Evolutionary conservation across 176 grass and related monocot species (phyloP).

Genomic region (Urochloa ruziziensis): DNA sequence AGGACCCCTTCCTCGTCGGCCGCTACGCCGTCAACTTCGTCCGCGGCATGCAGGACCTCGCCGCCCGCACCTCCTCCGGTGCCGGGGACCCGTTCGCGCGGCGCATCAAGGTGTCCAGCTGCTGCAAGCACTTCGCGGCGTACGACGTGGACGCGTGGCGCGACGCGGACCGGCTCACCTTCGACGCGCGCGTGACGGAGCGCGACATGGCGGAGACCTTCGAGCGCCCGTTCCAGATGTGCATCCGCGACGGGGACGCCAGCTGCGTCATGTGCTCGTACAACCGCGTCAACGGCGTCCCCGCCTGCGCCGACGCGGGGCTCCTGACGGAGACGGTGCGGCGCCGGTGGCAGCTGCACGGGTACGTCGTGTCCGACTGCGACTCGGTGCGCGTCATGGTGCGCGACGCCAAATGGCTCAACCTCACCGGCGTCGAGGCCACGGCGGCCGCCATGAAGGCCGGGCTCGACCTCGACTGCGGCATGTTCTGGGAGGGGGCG

Average conservation of each 20-base stretch:
- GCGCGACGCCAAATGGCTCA: constrained; percentile 41
- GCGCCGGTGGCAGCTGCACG: constrained; percentile 59
- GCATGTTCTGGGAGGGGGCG: constrained; percentile 47
- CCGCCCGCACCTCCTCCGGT: rapidly evolving
- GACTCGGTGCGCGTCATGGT: constrained; percentile 63
- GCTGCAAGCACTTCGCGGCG: constrained; percentile 79
- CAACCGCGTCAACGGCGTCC: constrained; percentile 64
- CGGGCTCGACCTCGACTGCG: constrained; percentile 61
- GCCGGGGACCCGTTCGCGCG: constrained; percentile 29
- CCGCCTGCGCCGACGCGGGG: constrained; percentile 48
- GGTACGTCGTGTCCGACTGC: constrained; percentile 77
- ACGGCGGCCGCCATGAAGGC: constrained; percentile 43
- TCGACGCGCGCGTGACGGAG: constrained; percentile 53
- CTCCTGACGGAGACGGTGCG: constrained; percentile 51
- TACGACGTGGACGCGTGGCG: constrained; percentile 62
- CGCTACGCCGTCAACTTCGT: constrained; percentile 58
- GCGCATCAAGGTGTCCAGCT: constrained; percentile 68
- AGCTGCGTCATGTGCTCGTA: constrained; percentile 86
- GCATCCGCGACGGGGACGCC: constrained; percentile 52
- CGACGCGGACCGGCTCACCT: constrained; percentile 37
- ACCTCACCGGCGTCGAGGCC: constrained; percentile 37
- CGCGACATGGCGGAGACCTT: constrained; percentile 69
- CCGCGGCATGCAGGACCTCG: constrained; percentile 51
- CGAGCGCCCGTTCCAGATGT: constrained; percentile 59
- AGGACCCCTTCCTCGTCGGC: constrained; percentile 61